These are phyloP conservation scores for Aspergillus udagawae DNA, from an alignment of 2,329 filamentous ascomycete genomes.

Conservation along the genomic window DNA sequence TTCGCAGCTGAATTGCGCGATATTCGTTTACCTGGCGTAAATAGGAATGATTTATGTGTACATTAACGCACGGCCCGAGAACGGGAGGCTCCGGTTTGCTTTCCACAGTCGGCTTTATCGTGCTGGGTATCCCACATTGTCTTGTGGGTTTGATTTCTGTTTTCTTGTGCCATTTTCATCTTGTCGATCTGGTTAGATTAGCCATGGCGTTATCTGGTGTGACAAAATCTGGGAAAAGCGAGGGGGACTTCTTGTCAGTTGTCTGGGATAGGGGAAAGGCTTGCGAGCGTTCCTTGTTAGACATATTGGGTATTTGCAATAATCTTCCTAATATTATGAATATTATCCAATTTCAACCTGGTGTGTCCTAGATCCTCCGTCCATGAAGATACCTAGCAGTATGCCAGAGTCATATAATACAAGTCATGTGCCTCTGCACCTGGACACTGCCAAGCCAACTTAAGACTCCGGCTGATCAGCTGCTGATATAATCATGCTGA, in stretches of 20 bases:
- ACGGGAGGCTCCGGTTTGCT: background rate
- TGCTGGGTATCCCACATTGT: background rate
- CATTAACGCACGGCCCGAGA: background rate
- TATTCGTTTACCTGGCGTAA: conserved; percentile 10
- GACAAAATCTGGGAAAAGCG: background rate
- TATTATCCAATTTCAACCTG: background rate
- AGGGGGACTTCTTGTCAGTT: background rate
- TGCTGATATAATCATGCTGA: background rate
- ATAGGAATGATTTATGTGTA: conserved; percentile 12
- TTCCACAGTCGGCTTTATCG: background rate
- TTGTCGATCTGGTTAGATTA: conserved; percentile 8
- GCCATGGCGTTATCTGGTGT: conserved; percentile 9
- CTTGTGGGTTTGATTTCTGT: background rate
- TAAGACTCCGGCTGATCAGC: conserved; percentile 1
- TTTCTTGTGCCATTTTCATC: background rate
- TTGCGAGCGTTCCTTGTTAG: background rate
- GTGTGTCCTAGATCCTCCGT: too few relatives aligned
- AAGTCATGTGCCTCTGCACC: background rate
- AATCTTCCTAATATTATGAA: conserved; percentile 8
- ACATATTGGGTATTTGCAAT: background rate
- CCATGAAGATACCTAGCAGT: too few relatives aligned
- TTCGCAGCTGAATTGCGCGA: conserved; percentile 9
- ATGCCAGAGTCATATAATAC: too few relatives aligned
- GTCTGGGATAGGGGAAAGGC: background rate
- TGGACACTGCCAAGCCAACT: conserved; percentile 2